Conservation (phyloP, 495 filamentous ascomycete species). For the Xylaria telfairii region DNA sequence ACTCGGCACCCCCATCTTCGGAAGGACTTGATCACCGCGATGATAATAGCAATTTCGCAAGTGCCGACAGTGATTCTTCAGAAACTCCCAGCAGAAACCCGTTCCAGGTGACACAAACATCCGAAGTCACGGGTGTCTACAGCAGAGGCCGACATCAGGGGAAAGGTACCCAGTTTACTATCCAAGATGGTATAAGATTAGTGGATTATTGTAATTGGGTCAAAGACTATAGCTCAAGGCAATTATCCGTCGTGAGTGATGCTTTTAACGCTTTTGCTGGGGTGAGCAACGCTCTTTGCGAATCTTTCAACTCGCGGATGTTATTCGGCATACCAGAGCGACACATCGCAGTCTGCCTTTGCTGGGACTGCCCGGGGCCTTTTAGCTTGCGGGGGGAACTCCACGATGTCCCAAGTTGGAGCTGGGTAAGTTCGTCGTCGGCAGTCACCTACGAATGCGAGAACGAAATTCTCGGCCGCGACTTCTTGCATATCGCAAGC, state of each 20-base stretch:
- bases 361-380: conserved; percentile 29
- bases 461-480: background rate
- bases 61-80: background rate
- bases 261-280: conserved; percentile 43
- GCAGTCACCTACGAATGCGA: conserved; percentile 13
- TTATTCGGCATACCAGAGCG: conserved; percentile 38
- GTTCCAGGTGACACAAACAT: background rate
- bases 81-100: background rate
- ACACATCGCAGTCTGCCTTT: conserved; percentile 35
- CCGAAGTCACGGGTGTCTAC: background rate
- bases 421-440: conserved; percentile 23
- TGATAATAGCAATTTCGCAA: background rate
- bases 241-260: conserved; percentile 36
- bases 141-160: background rate
- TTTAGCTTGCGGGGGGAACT: background rate
- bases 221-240: conserved; percentile 33
- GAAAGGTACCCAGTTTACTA: conserved; percentile 14
- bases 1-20: conserved; percentile 8
- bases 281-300: conserved; percentile 32
- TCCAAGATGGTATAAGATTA: conserved; percentile 25
- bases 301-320: conserved; percentile 23
- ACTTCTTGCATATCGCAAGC: conserved; percentile 5
- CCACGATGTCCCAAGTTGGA: conserved; percentile 27
- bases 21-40: conserved; percentile 11
- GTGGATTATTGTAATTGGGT: conserved; percentile 35